These are phyloP conservation scores for Polygonum aviculare DNA, from an alignment of 148 eudicot genomes.

Conservation along the genomic window DNA sequence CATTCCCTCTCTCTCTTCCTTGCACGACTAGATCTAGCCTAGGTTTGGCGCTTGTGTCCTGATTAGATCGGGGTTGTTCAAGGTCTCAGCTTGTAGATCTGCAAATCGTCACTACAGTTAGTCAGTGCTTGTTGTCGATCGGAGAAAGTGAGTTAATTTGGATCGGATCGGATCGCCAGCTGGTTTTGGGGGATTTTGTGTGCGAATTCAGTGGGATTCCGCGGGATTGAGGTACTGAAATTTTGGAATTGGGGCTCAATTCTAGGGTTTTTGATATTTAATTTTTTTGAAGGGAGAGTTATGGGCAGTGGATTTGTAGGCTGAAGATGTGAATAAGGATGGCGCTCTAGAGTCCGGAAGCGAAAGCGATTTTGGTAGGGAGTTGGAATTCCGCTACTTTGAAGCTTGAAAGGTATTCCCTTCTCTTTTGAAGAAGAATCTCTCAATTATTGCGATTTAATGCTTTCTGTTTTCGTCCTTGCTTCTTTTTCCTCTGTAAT, in stretches of 20 bases:
- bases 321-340: neutral
- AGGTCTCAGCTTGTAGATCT: neutral
- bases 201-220: neutral
- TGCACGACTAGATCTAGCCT: conserved; percentile 8
- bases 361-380: conserved; percentile 5
- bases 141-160: neutral
- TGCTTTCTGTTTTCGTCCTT: neutral
- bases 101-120: neutral
- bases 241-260: neutral
- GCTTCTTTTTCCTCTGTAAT: neutral
- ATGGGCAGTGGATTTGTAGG: neutral
- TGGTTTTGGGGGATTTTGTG: neutral
- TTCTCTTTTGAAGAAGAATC: neutral
- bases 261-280: neutral
- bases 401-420: conserved; percentile 8
- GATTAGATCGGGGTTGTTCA: neutral
- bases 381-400: conserved; percentile 8
- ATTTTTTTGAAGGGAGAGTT: neutral
- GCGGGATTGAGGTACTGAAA: neutral
- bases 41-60: neutral
- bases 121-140: neutral
- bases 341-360: conserved; percentile 1
- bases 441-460: neutral
- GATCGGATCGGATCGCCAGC: conserved; percentile 5
- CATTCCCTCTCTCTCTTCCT: conserved; percentile 7